Conservation (phyloP, 305 asterid species). For the Fraxinus ornus region DNA sequence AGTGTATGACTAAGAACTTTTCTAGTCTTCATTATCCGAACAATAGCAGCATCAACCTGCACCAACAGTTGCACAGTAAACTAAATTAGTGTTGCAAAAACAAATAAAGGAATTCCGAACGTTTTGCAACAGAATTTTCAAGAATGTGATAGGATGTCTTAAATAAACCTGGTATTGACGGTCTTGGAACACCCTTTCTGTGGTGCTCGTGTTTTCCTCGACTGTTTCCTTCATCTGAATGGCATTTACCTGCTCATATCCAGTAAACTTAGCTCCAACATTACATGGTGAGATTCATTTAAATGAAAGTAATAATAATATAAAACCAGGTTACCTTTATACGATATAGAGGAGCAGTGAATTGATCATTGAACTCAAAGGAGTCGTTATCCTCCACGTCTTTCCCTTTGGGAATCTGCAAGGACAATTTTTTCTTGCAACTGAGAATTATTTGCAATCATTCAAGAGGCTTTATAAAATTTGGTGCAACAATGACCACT, state of each 20-base stretch:
- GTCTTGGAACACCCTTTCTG: conserved; percentile 56
- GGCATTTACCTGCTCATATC: conserved; percentile 77
- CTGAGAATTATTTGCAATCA: background rate
- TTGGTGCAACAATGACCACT: conserved; percentile 22
- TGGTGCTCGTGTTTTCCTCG: conserved; percentile 56
- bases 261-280: conserved; percentile 22
- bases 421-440: conserved; percentile 19
- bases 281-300: background rate
- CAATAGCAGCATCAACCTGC: conserved; percentile 81
- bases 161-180: conserved; percentile 52
- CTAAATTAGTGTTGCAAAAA: conserved; percentile 12
- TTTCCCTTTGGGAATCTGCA: conserved; percentile 90
- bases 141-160: background rate
- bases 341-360: conserved; percentile 69
- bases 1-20: conserved; percentile 65
- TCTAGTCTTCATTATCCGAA: conserved; percentile 64
- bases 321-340: conserved; percentile 56
- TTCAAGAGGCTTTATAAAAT: conserved; percentile 1
- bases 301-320: background rate
- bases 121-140: conserved; percentile 29
- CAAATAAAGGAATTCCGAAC: conserved; percentile 21
- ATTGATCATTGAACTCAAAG: conserved; percentile 37
- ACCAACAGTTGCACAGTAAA: conserved; percentile 12
- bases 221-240: conserved; percentile 63
- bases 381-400: conserved; percentile 85